phyloP scores from a whole-genome alignment of 176 grass and related monocot species.

The Tillandsia fasciculata region DNA sequence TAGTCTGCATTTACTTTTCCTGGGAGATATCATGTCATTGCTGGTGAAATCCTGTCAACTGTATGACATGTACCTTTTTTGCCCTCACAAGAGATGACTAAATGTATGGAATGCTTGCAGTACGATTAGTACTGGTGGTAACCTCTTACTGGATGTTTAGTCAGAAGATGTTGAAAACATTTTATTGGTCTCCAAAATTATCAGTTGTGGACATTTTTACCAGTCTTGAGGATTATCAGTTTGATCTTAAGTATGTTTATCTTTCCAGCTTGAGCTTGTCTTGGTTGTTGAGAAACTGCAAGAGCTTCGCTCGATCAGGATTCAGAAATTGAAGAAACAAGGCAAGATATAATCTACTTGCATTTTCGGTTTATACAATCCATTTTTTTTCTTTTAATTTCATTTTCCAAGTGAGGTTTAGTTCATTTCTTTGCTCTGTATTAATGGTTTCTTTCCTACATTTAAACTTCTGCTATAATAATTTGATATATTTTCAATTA shows the following conservation, averaged over 20 bases:
- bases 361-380: not conserved
- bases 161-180: not conserved
- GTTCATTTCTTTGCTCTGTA: not conserved
- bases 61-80: too few relatives aligned
- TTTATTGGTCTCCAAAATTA: not conserved
- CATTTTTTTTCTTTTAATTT: not conserved
- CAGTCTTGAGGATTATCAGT: conserved; percentile 11
- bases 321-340: conserved; percentile 97
- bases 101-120: not conserved
- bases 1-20: too few relatives aligned
- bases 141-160: not conserved
- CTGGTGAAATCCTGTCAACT: too few relatives aligned
- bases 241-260: conserved; percentile 16
- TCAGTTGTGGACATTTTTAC: conserved; percentile 6
- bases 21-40: too few relatives aligned
- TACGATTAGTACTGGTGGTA: not conserved
- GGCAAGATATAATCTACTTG: conserved; percentile 28
- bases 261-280: conserved; percentile 81
- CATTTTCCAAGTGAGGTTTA: not conserved
- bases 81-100: not conserved
- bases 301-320: conserved; percentile 92
- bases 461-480: too few relatives aligned
- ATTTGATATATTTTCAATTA: too few relatives aligned
- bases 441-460: too few relatives aligned
- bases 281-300: conserved; percentile 90